Evolutionary conservation across 2,329 filamentous ascomycete species (phyloP), one percentile per base, ranked within the genome.

Genomic region (Dothidotthia symphoricarpi): DNA sequence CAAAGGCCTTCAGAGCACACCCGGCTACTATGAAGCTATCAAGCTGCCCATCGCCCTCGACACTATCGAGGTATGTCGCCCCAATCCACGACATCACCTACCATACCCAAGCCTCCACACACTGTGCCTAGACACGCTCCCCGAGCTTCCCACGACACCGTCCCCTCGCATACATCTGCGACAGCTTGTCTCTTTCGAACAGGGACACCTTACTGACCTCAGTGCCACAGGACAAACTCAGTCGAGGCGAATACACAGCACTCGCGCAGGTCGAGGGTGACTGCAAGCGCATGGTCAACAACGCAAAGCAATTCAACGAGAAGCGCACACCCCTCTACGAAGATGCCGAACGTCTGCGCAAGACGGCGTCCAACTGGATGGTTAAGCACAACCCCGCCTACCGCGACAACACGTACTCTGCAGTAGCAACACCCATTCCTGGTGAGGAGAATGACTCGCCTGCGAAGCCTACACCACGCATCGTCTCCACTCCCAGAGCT

Each of bases 351-450:
- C 81, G 88, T 32, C 79, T 95, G 30, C 79, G 89, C 31, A 95
- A 95, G 69, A 83, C 88, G 3, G 76, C 91, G 27, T 90, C 86
- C 63, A 91, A 90, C 57, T 88, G 82, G 64, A 95, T 95, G 88
- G 84, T 83, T 39, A 86, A 86, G 64, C 78, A 84, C 53, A 95
- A 95, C 55, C 88, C 89, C 11, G 87, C 86, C 12, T 95, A 95
- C 65, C 79, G 81, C 46, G 70, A 79, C 48, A 73, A 75, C 12
- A 57, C 40, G 31, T 93, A 94, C 58, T 76, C 79, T 43, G 84
- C 86, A 4, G 75, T 85, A 30, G 78, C 88, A 5, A 88, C 87
- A 1, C 86, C 88, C 0, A 73, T 90, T 12, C 84, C 84, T 1
- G 72, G 74, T n/a, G 74, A 79, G 13, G 67, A 69, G 5, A 47